A percentile compares a stretch with the other conserved stretches of the same genome.
Conservation (phyloP, 2,329 filamentous ascomycete genomes). For the Monosporascus sp. region DNA sequence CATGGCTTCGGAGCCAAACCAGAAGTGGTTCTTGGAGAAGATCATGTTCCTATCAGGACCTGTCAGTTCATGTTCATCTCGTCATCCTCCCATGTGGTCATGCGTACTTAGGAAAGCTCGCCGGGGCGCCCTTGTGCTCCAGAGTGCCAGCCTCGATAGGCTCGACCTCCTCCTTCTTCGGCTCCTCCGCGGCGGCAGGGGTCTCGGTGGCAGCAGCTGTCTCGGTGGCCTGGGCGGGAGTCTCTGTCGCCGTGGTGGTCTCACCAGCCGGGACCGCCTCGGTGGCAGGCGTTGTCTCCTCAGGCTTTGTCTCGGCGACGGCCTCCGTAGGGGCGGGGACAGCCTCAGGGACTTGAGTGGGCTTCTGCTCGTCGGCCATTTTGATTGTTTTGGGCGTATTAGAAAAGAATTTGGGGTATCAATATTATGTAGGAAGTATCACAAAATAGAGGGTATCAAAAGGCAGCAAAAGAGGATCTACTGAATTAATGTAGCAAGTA, state of each 20-base stretch:
- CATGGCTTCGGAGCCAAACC: constrained; percentile 69
- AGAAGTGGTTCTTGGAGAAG: constrained; percentile 91
- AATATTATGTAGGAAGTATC: constrained; percentile 31
- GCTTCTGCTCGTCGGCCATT: constrained; percentile 73
- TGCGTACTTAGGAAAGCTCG: constrained; percentile 79
- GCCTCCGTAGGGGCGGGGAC: constrained; percentile 32
- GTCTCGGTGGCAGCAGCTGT: constrained; percentile 34
- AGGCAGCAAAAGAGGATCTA: constrained; percentile 36
- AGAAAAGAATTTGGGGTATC: constrained; percentile 27
- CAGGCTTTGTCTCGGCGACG: constrained; percentile 24
- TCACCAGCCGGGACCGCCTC: constrained; percentile 36
- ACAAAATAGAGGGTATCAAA: constrained; percentile 44
- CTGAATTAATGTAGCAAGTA: constrained; percentile 8
- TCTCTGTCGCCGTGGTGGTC: constrained; percentile 33
- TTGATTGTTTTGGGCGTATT: constrained; percentile 30
- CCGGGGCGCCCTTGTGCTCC: constrained; percentile 82
- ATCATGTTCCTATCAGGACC: constrained; percentile 65
- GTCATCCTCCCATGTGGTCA: neutral
- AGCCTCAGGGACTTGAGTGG: constrained; percentile 55
- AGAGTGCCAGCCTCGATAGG: constrained; percentile 79
- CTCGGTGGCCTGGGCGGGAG: constrained; percentile 33
- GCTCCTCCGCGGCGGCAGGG: constrained; percentile 34
- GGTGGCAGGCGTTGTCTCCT: constrained; percentile 37
- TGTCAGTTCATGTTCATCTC: constrained; percentile 2
- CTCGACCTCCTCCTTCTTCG: constrained; percentile 49